These are phyloP conservation scores for Smittium mucronatum DNA, from an alignment of 371 early-diverging fungal species.

Conservation along the genomic window DNA sequence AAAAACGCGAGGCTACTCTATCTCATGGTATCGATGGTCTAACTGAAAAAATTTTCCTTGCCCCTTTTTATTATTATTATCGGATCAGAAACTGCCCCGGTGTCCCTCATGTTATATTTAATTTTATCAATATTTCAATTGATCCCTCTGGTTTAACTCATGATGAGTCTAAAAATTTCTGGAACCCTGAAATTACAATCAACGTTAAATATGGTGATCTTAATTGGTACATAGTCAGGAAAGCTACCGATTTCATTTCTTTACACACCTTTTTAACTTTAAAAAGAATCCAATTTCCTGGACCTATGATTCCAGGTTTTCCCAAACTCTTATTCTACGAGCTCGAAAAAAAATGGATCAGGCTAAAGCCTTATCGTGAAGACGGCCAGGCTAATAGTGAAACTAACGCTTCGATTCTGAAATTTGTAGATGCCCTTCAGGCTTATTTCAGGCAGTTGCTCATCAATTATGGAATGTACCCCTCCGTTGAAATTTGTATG, in stretches of 20 bases:
- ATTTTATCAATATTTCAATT: conserved; percentile 7
- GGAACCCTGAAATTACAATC: not conserved
- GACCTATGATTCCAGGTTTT: conserved; percentile 36
- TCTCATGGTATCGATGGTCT: not conserved
- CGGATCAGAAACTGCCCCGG: not conserved
- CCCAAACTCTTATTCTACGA: conserved; percentile 38
- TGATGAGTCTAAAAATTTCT: not conserved
- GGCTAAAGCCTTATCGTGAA: conserved; percentile 20
- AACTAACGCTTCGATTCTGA: conserved; percentile 31
- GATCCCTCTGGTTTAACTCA: conserved; percentile 3
- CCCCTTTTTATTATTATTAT: conserved; percentile 13
- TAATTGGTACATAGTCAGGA: conserved; percentile 62
- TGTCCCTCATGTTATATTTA: conserved; percentile 12
- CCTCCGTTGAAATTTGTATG: conserved; percentile 60
- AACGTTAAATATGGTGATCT: conserved; percentile 54
- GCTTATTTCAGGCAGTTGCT: conserved; percentile 45
- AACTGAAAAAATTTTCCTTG: not conserved
- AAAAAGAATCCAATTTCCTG: conserved; percentile 31
- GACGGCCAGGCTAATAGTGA: not conserved
- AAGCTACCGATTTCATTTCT: conserved; percentile 52
- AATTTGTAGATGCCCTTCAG: conserved; percentile 47
- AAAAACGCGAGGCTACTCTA: not conserved
- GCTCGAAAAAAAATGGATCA: conserved; percentile 31
- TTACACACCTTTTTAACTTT: conserved; percentile 50
- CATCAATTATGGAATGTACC: conserved; percentile 43